Evolutionary conservation across 768 basidiomycete genomes (phyloP).

Genomic region (Terana coerulea): DNA sequence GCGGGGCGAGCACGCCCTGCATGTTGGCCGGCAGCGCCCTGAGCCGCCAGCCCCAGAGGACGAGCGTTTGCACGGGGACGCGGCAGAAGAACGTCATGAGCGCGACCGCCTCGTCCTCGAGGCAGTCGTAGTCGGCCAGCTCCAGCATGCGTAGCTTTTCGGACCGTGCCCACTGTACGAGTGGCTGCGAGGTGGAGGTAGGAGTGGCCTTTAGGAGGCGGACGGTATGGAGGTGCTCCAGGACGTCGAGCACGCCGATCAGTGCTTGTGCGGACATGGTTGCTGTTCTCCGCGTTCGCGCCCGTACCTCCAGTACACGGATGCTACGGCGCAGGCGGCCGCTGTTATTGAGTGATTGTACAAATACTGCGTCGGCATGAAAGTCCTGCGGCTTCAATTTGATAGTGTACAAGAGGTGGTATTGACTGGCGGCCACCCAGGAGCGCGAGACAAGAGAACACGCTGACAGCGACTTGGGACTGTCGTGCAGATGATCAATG

Average conservation of each 20-base stretch:
- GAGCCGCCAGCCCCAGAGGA: background rate
- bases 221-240: background rate
- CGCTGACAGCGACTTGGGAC: too few relatives aligned
- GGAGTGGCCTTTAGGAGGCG: too few relatives aligned
- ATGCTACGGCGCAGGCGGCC: background rate
- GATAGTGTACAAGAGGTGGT: slow-evolving; percentile 3
- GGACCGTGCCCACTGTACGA: background rate
- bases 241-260: background rate
- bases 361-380: background rate
- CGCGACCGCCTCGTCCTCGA: background rate
- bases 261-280: background rate
- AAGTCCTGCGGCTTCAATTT: background rate
- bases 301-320: background rate
- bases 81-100: background rate
- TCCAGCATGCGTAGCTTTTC: background rate
- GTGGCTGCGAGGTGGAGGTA: too few relatives aligned
- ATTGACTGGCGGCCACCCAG: background rate
- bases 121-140: background rate
- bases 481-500: too few relatives aligned
- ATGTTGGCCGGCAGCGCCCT: background rate
- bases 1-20: background rate
- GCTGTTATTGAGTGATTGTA: background rate
- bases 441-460: too few relatives aligned
- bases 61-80: background rate
- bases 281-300: too few relatives aligned